Evolutionary conservation across 2,329 filamentous ascomycete genomes (phyloP).

Genomic region (Anthostomella pinea): DNA sequence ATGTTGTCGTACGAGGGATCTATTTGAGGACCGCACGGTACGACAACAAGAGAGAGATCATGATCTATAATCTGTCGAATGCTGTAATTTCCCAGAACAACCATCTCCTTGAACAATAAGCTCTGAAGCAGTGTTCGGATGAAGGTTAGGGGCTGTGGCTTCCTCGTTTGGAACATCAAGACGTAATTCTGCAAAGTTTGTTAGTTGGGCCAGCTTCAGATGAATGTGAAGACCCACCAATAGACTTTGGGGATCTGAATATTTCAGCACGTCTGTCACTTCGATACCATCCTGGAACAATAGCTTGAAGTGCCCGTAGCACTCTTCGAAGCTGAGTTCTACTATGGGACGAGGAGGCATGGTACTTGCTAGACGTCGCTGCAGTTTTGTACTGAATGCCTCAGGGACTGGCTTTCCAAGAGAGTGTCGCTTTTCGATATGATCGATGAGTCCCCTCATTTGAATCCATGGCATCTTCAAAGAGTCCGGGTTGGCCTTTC

Average conservation of each 20-base stretch:
- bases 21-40: slow-evolving; percentile 69
- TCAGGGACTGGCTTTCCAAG: slow-evolving; percentile 66
- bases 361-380: slow-evolving; percentile 87
- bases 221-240: slow-evolving; percentile 50
- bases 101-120: slow-evolving; percentile 70
- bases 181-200: slow-evolving; percentile 66
- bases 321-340: slow-evolving; percentile 68
- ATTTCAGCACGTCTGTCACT: slow-evolving; percentile 64
- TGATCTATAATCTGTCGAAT: slow-evolving; percentile 75
- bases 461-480: slow-evolving; percentile 51
- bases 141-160: slow-evolving; percentile 79
- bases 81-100: slow-evolving; percentile 64
- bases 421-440: slow-evolving; percentile 57
- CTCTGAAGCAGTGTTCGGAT: slow-evolving; percentile 77
- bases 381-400: slow-evolving; percentile 88
- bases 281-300: slow-evolving; percentile 72
- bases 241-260: slow-evolving; percentile 65
- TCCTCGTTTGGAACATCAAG: slow-evolving; percentile 70
- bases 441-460: slow-evolving; percentile 48
- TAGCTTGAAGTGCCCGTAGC: slow-evolving; percentile 65
- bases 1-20: slow-evolving; percentile 73
- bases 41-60: slow-evolving; percentile 73
- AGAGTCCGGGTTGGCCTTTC: slow-evolving; percentile 41
- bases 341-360: slow-evolving; percentile 92
- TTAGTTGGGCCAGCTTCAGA: slow-evolving; percentile 18